Conservation (phyloP, 306 rosid species). For the Cucumis hystrix region DNA sequence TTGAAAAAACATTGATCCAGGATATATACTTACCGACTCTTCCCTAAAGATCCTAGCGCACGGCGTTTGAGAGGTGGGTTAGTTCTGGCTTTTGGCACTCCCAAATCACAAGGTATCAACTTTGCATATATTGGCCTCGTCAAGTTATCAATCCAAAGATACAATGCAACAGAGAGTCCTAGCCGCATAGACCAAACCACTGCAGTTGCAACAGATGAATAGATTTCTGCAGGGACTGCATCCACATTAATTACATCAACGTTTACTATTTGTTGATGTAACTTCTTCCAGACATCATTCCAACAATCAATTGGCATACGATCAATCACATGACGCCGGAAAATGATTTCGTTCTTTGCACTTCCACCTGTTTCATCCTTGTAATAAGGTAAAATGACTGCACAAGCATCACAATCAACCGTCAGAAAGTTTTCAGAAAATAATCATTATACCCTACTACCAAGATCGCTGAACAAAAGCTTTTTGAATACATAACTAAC, state of each 20-base stretch:
- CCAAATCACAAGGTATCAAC: conserved; percentile 86
- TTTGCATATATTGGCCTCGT: conserved; percentile 83
- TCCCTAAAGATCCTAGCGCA: conserved; percentile 86
- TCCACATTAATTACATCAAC: conserved; percentile 78
- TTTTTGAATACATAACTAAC: not conserved
- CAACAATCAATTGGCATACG: conserved; percentile 91
- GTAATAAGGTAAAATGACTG: conserved; percentile 88
- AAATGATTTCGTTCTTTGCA: conserved; percentile 49
- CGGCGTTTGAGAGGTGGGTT: conserved; percentile 38
- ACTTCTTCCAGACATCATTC: conserved; percentile 93
- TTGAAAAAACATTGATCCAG: conserved; percentile 7
- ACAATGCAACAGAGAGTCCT: conserved; percentile 61
- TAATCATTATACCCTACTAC: not conserved
- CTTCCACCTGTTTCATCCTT: conserved; percentile 42
- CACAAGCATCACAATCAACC: conserved; percentile 11
- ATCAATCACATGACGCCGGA: conserved; percentile 74
- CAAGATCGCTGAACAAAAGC: not conserved
- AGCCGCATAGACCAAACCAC: conserved; percentile 93
- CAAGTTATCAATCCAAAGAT: conserved; percentile 76
- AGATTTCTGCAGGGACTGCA: conserved; percentile 70
- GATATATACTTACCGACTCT: conserved; percentile 58
- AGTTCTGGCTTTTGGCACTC: conserved; percentile 43
- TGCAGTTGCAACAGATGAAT: conserved; percentile 77
- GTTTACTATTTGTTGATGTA: conserved; percentile 85
- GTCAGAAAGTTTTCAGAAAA: not conserved